Evolutionary conservation across 768 basidiomycete genomes (phyloP), one percentile per base, ranked within the genome.

Genomic region (Clavulina sp.): DNA sequence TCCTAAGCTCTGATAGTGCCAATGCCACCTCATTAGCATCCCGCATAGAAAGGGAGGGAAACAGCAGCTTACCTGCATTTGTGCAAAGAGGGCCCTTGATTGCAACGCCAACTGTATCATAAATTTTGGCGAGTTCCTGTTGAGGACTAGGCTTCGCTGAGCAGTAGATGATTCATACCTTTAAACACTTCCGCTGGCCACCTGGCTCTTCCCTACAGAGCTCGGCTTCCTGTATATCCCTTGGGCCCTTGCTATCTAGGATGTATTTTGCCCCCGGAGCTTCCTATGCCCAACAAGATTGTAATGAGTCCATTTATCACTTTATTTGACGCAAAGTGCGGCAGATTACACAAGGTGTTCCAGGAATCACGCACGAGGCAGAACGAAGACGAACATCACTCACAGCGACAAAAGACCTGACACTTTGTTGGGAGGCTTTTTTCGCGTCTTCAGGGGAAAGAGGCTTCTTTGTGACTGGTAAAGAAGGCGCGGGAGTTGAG

Each of bases 1-100:
- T 13, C 43, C 43, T 13, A 46, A 28, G 43, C 24, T 46, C 43
- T 46, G 26, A 26, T 9, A 28, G 13, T 9, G 16, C 9, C 9
- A 9, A 46, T 24, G 26, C 13, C 9, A 46, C 13, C 26, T 13
- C 24, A 13, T 13, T 9, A 46, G 13, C 13, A 46, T 46, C 13
- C 13, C 43, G n/a, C n/a, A n/a, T n/a, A n/a, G n/a, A n/a, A n/a
- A n/a, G n/a, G n/a, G n/a, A 16, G 13, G 43, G 43, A 13, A 26
- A 9, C 26, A 16, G 13, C 13, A 46, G 43, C 24, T 9, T 16
- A 46, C 43, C 43, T 46, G 43, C 89, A 46, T 46, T 28, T 9
- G 13, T 46, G 43, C 13, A 26, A 46, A 46, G 1, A 46, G 43
- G 43, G 43, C 43, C 13, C 24, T 16, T 9, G 43, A 46, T 46